phyloP scores from a whole-genome alignment of 2,329 filamentous ascomycete species.

The Phialophora tarda region DNA sequence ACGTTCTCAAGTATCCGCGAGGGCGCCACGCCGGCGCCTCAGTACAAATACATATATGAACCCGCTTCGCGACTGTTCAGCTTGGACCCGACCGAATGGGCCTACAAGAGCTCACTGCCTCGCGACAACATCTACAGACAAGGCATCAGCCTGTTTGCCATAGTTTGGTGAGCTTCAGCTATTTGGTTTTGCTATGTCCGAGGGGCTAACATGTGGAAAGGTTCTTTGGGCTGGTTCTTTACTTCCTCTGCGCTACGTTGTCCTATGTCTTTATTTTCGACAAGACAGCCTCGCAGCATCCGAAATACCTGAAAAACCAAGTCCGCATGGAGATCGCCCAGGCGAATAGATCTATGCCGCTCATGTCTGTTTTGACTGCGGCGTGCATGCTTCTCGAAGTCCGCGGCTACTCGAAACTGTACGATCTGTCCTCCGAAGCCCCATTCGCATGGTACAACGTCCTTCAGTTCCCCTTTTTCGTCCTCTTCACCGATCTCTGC shows the following conservation, averaged over 20 bases:
- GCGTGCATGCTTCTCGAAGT: slow-evolving; percentile 84
- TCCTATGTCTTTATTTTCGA: slow-evolving; percentile 92
- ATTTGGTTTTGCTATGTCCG: background rate
- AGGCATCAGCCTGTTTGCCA: slow-evolving; percentile 74
- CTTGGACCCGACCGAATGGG: slow-evolving; percentile 73
- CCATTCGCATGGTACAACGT: slow-evolving; percentile 79
- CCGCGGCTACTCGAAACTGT: slow-evolving; percentile 82
- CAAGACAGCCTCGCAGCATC: slow-evolving; percentile 84
- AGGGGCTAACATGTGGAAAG: slow-evolving; percentile 55
- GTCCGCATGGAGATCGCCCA: slow-evolving; percentile 84
- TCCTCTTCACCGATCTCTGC: slow-evolving; percentile 84
- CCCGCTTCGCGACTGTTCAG: slow-evolving; percentile 73
- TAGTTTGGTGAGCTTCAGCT: slow-evolving; percentile 73
- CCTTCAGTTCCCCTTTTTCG: slow-evolving; percentile 84
- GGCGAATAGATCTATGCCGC: slow-evolving; percentile 74
- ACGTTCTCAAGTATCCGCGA: slow-evolving; percentile 61
- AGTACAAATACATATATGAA: slow-evolving; percentile 64
- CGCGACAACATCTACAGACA: slow-evolving; percentile 81
- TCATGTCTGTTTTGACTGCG: slow-evolving; percentile 81
- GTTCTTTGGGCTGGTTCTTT: slow-evolving; percentile 82
- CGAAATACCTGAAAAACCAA: slow-evolving; percentile 94
- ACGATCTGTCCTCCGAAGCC: slow-evolving; percentile 76
- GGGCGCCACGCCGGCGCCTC: slow-evolving; percentile 52
- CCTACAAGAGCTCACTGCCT: slow-evolving; percentile 77
- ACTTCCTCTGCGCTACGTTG: slow-evolving; percentile 81